Conservation (phyloP, 495 filamentous ascomycete species). For the Daldinia caldariorum region DNA sequence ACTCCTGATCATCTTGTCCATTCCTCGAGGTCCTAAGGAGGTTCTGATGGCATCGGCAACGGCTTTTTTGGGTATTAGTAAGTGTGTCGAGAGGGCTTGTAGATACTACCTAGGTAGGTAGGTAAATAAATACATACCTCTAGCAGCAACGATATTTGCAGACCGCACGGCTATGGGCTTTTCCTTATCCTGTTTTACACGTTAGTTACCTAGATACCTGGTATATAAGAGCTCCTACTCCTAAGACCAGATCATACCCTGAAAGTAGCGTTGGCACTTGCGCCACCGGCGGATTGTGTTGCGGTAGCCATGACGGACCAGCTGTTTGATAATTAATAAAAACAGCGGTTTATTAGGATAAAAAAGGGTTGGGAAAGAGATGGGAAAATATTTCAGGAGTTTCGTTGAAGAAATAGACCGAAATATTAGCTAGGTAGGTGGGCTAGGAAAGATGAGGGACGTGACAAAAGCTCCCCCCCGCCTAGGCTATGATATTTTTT, state of each 20-base stretch:
- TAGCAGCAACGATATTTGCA: conserved; percentile 94
- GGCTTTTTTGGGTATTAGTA: conserved; percentile 65
- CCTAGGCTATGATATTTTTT: conserved; percentile 39
- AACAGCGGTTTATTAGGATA: neutral
- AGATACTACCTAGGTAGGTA: too few species aligned
- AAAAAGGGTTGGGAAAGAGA: neutral
- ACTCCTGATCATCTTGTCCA: conserved; percentile 99
- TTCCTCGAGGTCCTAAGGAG: conserved; percentile 66
- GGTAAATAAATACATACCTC: conserved; percentile 69
- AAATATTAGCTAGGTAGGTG: conserved; percentile 7
- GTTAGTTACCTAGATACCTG: conserved; percentile 55
- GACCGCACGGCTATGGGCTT: conserved; percentile 96
- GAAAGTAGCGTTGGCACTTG: conserved; percentile 78
- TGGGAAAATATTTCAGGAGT: neutral
- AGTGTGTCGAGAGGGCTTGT: conserved; percentile 3
- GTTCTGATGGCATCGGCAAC: conserved; percentile 97
- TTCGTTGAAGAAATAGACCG: neutral
- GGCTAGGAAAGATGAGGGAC: neutral
- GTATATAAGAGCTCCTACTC: conserved; percentile 59
- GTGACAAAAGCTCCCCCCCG: conserved; percentile 31
- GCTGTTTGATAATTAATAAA: neutral
- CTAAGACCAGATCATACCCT: too few species aligned
- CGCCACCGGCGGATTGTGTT: conserved; percentile 60
- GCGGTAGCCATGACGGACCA: conserved; percentile 71
- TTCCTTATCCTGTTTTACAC: conserved; percentile 81